Conservation (phyloP, 768 basidiomycete species). For the Mycena floridula region DNA sequence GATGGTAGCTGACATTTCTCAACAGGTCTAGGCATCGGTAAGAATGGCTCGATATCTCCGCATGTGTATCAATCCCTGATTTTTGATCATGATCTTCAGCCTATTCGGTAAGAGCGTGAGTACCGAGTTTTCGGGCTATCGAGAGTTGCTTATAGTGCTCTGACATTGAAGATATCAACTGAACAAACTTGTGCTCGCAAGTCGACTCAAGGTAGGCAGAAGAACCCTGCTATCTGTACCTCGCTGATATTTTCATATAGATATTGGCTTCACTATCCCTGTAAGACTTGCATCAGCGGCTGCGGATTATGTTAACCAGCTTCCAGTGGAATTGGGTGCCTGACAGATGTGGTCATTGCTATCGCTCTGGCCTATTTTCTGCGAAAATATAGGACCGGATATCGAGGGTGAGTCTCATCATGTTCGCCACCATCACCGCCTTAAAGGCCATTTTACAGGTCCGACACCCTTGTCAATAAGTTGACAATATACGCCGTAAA, state of each 20-base stretch:
- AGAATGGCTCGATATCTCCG: no score
- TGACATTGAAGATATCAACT: conserved; percentile 29
- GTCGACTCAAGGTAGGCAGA: conserved; percentile 31
- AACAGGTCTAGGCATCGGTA: no score
- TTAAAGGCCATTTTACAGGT: conserved; percentile 23
- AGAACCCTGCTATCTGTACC: no score
- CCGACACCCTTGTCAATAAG: conserved; percentile 49
- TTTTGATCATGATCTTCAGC: no score
- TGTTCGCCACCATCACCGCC: neutral
- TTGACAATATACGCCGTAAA: conserved; percentile 58
- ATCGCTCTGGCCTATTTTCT: conserved; percentile 48
- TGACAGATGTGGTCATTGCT: conserved; percentile 48
- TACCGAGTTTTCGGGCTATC: neutral
- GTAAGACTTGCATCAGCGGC: no score
- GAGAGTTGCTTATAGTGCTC: neutral
- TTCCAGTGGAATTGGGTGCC: conserved; percentile 40
- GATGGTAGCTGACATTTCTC: no score
- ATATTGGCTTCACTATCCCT: conserved; percentile 41
- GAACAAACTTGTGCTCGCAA: conserved; percentile 23
- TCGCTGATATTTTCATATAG: no score
- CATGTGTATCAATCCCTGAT: no score
- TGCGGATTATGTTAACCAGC: no score
- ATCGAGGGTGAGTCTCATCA: conserved; percentile 26
- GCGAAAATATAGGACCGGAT: conserved; percentile 45
- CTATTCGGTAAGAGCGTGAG: conserved; percentile 41